Evolutionary conservation across 2,329 filamentous ascomycete species (phyloP).

Genomic region (Elsinoe necatrix): DNA sequence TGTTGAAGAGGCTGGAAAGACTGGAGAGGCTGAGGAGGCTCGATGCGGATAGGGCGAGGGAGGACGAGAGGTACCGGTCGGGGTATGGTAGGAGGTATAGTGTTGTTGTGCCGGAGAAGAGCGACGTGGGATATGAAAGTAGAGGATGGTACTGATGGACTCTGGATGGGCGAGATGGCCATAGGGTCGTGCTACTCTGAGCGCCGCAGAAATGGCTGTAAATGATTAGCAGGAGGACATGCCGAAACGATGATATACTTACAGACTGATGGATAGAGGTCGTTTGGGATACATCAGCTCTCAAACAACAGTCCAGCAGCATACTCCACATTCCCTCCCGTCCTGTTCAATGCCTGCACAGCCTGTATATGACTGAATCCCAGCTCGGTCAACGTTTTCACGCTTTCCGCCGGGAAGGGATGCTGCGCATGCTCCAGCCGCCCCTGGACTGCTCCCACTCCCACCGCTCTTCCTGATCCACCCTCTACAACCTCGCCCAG

Average conservation of each 20-base stretch:
- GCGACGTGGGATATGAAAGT: neutral
- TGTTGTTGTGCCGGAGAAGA: neutral
- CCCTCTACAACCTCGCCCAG: slow-evolving; percentile 30
- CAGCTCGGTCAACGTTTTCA: slow-evolving; percentile 37
- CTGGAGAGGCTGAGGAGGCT: neutral
- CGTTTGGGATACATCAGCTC: slow-evolving; percentile 21
- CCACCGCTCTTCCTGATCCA: slow-evolving; percentile 15
- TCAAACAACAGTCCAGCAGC: slow-evolving; percentile 42
- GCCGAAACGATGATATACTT: neutral
- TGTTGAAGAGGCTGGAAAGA: neutral
- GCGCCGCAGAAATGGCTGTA: no score
- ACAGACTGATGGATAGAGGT: neutral
- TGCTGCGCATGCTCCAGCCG: slow-evolving; percentile 29
- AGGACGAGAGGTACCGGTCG: neutral
- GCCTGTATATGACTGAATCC: slow-evolving; percentile 40
- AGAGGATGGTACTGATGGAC: neutral
- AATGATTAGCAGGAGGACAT: neutral
- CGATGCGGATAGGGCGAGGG: neutral
- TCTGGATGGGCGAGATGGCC: neutral
- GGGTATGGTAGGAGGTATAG: neutral
- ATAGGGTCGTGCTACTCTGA: no score
- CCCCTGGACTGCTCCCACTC: neutral
- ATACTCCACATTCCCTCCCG: slow-evolving; percentile 42
- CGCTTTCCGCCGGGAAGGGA: slow-evolving; percentile 35
- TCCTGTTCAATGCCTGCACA: slow-evolving; percentile 41